A percentile compares a stretch with the other conserved stretches of the same genome.
phyloP scores from a whole-genome alignment of 2,329 filamentous ascomycete species.

The Fusarium phyllophilum region DNA sequence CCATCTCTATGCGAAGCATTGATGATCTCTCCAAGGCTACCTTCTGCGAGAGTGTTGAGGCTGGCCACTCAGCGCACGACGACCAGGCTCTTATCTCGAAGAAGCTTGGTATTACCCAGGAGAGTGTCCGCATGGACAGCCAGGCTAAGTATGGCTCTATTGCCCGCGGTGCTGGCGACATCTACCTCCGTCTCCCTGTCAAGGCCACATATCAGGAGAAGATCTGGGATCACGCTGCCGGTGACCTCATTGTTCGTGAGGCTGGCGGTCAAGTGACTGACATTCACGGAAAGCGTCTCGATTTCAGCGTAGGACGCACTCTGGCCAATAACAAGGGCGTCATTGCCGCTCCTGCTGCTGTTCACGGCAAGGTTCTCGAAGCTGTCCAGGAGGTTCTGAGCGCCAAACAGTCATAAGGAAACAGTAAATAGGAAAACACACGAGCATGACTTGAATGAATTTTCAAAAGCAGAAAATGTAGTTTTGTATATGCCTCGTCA shows the following conservation, averaged over 20 bases:
- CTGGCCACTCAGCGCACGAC: conserved; percentile 88
- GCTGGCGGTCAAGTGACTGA: conserved; percentile 94
- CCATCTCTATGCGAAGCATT: conserved; percentile 83
- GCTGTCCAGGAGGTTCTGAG: conserved; percentile 83
- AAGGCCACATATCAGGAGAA: conserved; percentile 94
- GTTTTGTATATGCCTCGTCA: conserved; percentile 46
- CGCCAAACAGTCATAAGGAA: conserved; percentile 43
- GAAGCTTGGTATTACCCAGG: conserved; percentile 85
- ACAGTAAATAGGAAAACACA: not conserved
- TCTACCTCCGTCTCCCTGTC: conserved; percentile 90
- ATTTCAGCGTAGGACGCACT: conserved; percentile 89
- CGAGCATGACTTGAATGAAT: conserved; percentile 12
- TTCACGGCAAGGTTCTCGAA: conserved; percentile 80
- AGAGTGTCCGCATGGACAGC: conserved; percentile 95
- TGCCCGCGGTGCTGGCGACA: conserved; percentile 90
- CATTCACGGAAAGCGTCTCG: conserved; percentile 81
- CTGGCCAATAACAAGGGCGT: conserved; percentile 93
- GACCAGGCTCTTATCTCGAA: conserved; percentile 84
- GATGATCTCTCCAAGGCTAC: conserved; percentile 80
- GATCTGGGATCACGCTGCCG: conserved; percentile 99
- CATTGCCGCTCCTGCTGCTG: conserved; percentile 81
- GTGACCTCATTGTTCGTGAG: conserved; percentile 92
- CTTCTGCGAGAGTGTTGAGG: conserved; percentile 97
- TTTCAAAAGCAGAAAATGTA: conserved; percentile 31
- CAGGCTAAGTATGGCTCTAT: conserved; percentile 98